Evolutionary conservation across 140 eudicot species (phyloP).

Genomic region (Cichorium intybus): DNA sequence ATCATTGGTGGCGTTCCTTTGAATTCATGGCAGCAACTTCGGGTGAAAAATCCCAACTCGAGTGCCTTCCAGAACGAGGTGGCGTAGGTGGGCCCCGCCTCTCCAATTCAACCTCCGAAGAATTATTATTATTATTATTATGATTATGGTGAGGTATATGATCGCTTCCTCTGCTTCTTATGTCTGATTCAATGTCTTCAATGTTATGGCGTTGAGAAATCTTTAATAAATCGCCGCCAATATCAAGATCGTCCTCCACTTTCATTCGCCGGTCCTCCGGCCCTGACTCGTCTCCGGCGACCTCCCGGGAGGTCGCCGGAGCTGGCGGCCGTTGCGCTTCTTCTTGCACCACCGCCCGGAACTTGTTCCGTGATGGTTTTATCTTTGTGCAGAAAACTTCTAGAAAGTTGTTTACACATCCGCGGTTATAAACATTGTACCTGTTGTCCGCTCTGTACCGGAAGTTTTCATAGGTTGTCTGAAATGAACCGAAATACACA

Average conservation of each 20-base stretch:
- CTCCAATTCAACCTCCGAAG: not conserved
- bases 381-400: conserved; percentile 58
- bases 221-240: conserved; percentile 48
- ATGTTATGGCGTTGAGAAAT: conserved; percentile 46
- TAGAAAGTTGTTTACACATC: conserved; percentile 46
- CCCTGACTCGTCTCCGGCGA: conserved; percentile 22
- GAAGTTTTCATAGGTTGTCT: conserved; percentile 70
- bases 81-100: not conserved
- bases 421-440: conserved; percentile 47
- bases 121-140: not conserved
- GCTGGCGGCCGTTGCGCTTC: conserved; percentile 36
- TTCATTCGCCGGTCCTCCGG: conserved; percentile 41
- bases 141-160: not conserved
- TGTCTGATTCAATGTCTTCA: conserved; percentile 40
- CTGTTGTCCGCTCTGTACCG: conserved; percentile 60
- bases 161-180: conserved; percentile 50
- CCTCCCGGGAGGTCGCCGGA: conserved; percentile 27
- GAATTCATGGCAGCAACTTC: not conserved
- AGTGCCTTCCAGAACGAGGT: not conserved
- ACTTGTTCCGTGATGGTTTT: conserved; percentile 51
- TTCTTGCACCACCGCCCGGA: conserved; percentile 41
- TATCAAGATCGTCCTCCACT: conserved; percentile 51
- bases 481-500: not conserved
- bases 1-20: not conserved
- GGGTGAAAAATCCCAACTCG: not conserved